Evolutionary conservation across 2,329 filamentous ascomycete genomes (phyloP).

Genomic region (Saccharata proteae): DNA sequence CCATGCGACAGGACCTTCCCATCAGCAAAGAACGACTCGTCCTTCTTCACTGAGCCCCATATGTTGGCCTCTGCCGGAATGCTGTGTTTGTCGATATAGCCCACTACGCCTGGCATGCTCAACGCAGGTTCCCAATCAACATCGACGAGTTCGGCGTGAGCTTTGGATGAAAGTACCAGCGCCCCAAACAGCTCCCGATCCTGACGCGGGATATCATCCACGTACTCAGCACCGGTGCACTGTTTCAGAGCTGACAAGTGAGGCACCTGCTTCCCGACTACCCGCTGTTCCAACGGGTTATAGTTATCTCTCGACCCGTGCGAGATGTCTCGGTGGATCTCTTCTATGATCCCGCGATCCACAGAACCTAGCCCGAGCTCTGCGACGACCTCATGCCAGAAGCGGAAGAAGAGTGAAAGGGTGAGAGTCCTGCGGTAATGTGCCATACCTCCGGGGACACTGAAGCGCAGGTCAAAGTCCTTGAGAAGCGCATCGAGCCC

Average conservation of each 20-base stretch:
- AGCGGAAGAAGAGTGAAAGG: constrained; percentile 90
- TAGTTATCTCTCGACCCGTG: constrained; percentile 64
- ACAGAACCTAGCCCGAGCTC: constrained; percentile 42
- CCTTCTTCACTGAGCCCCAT: constrained; percentile 71
- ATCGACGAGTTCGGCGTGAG: constrained; percentile 73
- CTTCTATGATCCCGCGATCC: constrained; percentile 62
- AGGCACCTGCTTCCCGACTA: constrained; percentile 71
- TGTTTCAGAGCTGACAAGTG: constrained; percentile 89
- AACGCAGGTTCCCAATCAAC: constrained; percentile 66
- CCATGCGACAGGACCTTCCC: constrained; percentile 76
- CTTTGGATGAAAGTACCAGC: constrained; percentile 74
- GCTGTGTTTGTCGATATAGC: constrained; percentile 71
- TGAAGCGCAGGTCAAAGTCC: constrained; percentile 77
- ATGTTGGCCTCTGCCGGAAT: constrained; percentile 72
- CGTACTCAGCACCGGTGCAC: constrained; percentile 84
- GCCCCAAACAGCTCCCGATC: constrained; percentile 82
- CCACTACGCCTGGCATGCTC: constrained; percentile 74
- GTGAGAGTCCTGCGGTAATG: constrained; percentile 84
- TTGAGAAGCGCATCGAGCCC: constrained; percentile 69
- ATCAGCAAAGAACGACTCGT: constrained; percentile 85
- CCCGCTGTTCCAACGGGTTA: constrained; percentile 66
- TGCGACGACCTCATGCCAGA: constrained; percentile 77
- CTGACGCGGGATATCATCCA: constrained; percentile 76
- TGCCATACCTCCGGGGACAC: constrained; percentile 92
- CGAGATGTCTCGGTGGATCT: constrained; percentile 75